phyloP scores from a whole-genome alignment of 1,139 yeast genomes.

The Suhomyces bokatorum region DNA sequence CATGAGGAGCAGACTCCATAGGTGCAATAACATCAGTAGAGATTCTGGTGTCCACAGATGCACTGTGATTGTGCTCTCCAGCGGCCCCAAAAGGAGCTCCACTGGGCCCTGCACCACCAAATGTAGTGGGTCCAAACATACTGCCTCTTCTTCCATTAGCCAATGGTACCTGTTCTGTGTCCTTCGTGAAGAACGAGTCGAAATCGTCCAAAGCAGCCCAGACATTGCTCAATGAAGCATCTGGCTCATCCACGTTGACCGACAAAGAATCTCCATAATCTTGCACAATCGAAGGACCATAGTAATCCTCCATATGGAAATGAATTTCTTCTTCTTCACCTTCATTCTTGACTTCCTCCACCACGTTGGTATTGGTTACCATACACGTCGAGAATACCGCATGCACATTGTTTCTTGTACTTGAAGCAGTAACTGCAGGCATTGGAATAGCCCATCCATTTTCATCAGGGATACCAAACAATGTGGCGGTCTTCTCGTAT shows the following conservation, averaged over 20 bases:
- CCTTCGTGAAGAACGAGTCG: constrained; percentile 88
- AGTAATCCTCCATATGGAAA: constrained; percentile 69
- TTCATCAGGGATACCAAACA: constrained; percentile 96
- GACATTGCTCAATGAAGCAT: constrained; percentile 85
- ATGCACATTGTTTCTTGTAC: constrained; percentile 89
- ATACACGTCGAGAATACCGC: constrained; percentile 89
- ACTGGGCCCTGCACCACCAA: constrained; percentile 3
- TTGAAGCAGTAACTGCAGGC: constrained; percentile 88
- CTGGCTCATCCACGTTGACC: constrained; percentile 57
- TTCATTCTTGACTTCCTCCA: constrained; percentile 25
- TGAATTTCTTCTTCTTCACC: constrained; percentile 49
- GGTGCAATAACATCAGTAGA: constrained; percentile 45
- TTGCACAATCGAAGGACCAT: constrained; percentile 31
- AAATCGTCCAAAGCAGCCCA: constrained; percentile 95
- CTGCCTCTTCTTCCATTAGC: constrained; percentile 11
- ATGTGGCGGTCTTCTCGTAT: constrained; percentile 81
- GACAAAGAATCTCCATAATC: constrained; percentile 39
- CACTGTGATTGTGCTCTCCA: constrained; percentile 42
- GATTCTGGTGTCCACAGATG: constrained; percentile 50
- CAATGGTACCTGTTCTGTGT: constrained; percentile 33
- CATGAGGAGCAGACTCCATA: constrained; percentile 73
- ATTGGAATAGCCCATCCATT: constrained; percentile 97
- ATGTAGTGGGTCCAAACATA: constrained; percentile 5
- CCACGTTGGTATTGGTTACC: constrained; percentile 30
- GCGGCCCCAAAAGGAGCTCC: neutral